phyloP scores from a whole-genome alignment of 352 stramenopile species.

The Phytophthora brassicae region DNA sequence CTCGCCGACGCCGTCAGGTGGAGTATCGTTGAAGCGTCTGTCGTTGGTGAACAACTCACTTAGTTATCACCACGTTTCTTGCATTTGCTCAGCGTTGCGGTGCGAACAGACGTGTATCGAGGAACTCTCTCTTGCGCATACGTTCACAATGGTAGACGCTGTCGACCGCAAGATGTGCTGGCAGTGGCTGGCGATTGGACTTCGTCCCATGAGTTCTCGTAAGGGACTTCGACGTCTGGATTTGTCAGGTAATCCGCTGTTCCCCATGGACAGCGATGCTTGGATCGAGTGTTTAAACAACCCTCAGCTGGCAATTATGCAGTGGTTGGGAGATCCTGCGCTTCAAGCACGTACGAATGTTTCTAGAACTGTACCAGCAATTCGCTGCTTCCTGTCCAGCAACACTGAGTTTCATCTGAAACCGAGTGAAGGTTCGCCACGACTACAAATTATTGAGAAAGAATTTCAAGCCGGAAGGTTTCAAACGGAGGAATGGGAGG shows the following conservation, averaged over 20 bases:
- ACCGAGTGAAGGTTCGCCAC: slow-evolving; percentile 21
- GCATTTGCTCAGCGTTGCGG: slow-evolving; percentile 38
- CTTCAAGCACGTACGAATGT: background rate
- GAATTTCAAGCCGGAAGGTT: slow-evolving; percentile 18
- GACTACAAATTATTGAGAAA: slow-evolving; percentile 27
- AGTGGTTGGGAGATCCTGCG: slow-evolving; percentile 13
- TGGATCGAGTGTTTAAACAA: slow-evolving; percentile 30
- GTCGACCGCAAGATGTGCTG: slow-evolving; percentile 29
- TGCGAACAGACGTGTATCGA: slow-evolving; percentile 17
- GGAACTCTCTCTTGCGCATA: slow-evolving; percentile 30
- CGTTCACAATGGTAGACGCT: slow-evolving; percentile 31
- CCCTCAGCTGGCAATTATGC: slow-evolving; percentile 17
- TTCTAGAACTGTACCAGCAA: slow-evolving; percentile 4
- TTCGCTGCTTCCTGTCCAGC: slow-evolving; percentile 23
- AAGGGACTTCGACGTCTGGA: slow-evolving; percentile 25
- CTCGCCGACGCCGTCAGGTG: background rate
- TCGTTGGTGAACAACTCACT: slow-evolving; percentile 41
- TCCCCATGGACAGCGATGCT: slow-evolving; percentile 29
- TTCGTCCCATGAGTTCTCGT: slow-evolving; percentile 10
- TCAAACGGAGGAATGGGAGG: slow-evolving; percentile 21
- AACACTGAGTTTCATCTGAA: slow-evolving; percentile 25
- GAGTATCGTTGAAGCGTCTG: slow-evolving; percentile 23
- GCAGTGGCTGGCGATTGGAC: slow-evolving; percentile 36
- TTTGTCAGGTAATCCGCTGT: slow-evolving; percentile 35
- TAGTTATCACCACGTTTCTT: slow-evolving; percentile 27